These are phyloP conservation scores for Cytospora mali DNA, from an alignment of 2,329 filamentous ascomycete species.

Conservation along the genomic window DNA sequence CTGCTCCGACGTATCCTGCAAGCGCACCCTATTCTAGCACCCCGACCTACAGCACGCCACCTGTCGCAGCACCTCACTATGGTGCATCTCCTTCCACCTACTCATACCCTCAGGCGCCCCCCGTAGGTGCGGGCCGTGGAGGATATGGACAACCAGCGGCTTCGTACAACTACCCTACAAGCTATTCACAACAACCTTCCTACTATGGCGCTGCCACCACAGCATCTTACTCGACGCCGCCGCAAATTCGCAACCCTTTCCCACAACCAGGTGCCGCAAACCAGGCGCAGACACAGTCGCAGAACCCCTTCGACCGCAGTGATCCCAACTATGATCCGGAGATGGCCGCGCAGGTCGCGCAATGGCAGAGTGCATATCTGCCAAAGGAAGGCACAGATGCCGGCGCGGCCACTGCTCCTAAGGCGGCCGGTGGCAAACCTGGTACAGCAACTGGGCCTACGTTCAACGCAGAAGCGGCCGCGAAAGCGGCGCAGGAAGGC, in stretches of 20 bases:
- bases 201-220: conserved; percentile 48
- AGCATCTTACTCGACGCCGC: conserved; percentile 53
- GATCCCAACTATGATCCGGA: conserved; percentile 68
- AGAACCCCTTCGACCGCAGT: conserved; percentile 32
- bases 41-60: conserved; percentile 39
- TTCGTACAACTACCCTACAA: conserved; percentile 30
- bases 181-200: conserved; percentile 40
- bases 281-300: conserved; percentile 30
- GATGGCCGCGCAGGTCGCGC: conserved; percentile 86
- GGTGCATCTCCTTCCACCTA: conserved; percentile 39
- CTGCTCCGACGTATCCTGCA: conserved; percentile 32
- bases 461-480: conserved; percentile 36
- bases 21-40: conserved; percentile 40
- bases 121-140: conserved; percentile 39
- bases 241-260: conserved; percentile 82
- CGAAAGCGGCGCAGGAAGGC: conserved; percentile 44
- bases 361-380: conserved; percentile 91
- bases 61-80: conserved; percentile 46
- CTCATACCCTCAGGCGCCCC: conserved; percentile 37
- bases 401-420: conserved; percentile 30
- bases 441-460: conserved; percentile 36
- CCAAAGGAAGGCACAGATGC: conserved; percentile 56
- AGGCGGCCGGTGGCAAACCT: conserved; percentile 34
- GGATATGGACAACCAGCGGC: conserved; percentile 35
- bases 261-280: conserved; percentile 57